These are phyloP conservation scores for Chenopodium suecicum DNA, from an alignment of 148 eudicot genomes.

Conservation along the genomic window DNA sequence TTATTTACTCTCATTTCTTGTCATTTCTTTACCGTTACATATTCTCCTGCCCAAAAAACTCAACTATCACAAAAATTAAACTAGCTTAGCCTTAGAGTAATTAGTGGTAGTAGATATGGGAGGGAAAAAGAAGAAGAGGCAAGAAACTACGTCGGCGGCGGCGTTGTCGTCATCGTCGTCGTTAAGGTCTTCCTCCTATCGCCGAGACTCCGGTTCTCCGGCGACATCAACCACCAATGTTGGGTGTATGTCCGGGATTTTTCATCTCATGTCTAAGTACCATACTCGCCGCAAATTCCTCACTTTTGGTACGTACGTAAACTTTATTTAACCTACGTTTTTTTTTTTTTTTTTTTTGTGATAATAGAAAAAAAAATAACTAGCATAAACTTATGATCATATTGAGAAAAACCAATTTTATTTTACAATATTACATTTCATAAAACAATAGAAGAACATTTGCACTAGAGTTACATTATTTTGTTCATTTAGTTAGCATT, in stretches of 20 bases:
- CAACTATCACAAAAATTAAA: not conserved
- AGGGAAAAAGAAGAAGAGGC: conserved; percentile 18
- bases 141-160: conserved; percentile 10
- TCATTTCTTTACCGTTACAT: conserved; percentile 27
- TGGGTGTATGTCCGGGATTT: conserved; percentile 79
- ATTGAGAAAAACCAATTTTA: too few relatives aligned
- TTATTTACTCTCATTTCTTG: conserved; percentile 6
- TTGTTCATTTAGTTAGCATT: too few relatives aligned
- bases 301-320: conserved; percentile 46
- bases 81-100: not conserved
- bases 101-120: not conserved
- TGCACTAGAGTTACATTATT: too few relatives aligned
- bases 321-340: not conserved
- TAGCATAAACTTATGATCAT: too few relatives aligned
- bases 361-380: too few relatives aligned
- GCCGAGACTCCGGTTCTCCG: conserved; percentile 31
- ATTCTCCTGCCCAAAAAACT: not conserved
- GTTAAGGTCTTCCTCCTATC: conserved; percentile 33
- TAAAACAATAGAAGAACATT: too few relatives aligned
- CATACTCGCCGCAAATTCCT: conserved; percentile 61
- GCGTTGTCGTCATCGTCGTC: conserved; percentile 24
- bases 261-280: conserved; percentile 62
- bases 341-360: too few relatives aligned
- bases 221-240: conserved; percentile 27
- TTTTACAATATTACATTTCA: too few relatives aligned